Evolutionary conservation across 163 green algal species (phyloP), one percentile per base, ranked within the genome.

Genomic region (Scenedesmus sp.): DNA sequence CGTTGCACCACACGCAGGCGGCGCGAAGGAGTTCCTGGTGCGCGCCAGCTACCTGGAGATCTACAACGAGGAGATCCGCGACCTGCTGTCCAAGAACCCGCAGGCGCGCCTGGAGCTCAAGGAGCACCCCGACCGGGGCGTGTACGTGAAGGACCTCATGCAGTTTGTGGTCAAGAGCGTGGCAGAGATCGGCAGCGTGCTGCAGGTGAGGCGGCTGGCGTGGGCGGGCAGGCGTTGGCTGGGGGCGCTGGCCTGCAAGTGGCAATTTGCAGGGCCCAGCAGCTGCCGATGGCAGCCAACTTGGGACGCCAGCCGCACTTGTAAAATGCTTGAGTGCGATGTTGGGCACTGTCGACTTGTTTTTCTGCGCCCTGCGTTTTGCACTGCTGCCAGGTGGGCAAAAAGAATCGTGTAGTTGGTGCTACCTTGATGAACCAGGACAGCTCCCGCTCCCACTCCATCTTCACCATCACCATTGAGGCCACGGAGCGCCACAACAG

Each of bases 391-490:
- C 90, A 97, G 94, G 95, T 97, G 8, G 97, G 95, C 82, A 97
- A 96, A 93, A 97, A 97, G 89, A 97, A 98, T 88, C 94, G 97
- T 13, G 91, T 92, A 12, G 95, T 97, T 34, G 97, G 96, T 18
- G 94, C 95, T 60, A 99, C 97, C 0, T 64, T 95, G 59, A 99
- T 99, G 97, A 99, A 99, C 94, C 94, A 96, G 85, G 97, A 98
- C 90, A 97, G 95, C 23, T 98, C 95, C 12, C 94, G 97, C 20
- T 98, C 96, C 8, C 97, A 99, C 94, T 98, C 95, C 57, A 98
- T 99, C 88, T 99, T 99, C 93, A 97, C 96, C 12, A 97, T 98
- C 91, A 97, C 95, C 62, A 94, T 99, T 46, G 97, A 99, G 93
- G 94, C 91, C 73, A 96, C 94, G 8, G 95, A 96, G 60, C 95